Conservation (phyloP, 495 filamentous ascomycete species). For the Hypomontagnella submonticulosa region DNA sequence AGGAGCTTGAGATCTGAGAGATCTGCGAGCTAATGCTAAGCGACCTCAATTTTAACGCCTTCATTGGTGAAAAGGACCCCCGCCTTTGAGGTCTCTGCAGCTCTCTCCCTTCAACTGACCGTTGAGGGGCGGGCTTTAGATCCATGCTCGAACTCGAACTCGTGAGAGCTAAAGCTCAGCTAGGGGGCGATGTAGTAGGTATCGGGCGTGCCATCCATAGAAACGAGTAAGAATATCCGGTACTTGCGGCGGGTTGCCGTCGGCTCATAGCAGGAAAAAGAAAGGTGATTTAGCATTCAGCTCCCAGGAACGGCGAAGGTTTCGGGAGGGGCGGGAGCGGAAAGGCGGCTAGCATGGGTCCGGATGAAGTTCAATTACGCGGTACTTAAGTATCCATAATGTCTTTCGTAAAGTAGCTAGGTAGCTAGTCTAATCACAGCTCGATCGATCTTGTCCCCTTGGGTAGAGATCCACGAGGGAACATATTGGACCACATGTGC, state of each 20-base stretch:
- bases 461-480: slow-evolving; percentile 8
- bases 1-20: slow-evolving; percentile 44
- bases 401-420: neutral
- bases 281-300: slow-evolving; percentile 4
- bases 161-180: slow-evolving; percentile 5
- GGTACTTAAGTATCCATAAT: slow-evolving; percentile 13
- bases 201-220: too few species aligned
- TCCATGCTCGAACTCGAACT: slow-evolving; percentile 38
- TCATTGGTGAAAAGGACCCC: slow-evolving; percentile 43
- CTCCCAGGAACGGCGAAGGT: slow-evolving; percentile 8
- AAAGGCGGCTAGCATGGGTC: slow-evolving; percentile 13
- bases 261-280: slow-evolving; percentile 14
- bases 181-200: neutral
- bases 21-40: slow-evolving; percentile 46
- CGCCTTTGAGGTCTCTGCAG: slow-evolving; percentile 37
- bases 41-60: slow-evolving; percentile 43
- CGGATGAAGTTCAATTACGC: slow-evolving; percentile 10
- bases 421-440: slow-evolving; percentile 17
- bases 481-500: slow-evolving; percentile 22
- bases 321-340: slow-evolving; percentile 20
- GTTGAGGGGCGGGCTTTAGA: slow-evolving; percentile 28
- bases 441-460: slow-evolving; percentile 8
- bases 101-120: slow-evolving; percentile 26
- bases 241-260: slow-evolving; percentile 5
- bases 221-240: neutral